Conservation (phyloP, 2,329 filamentous ascomycete species). For the Stachybotrys elegans region DNA sequence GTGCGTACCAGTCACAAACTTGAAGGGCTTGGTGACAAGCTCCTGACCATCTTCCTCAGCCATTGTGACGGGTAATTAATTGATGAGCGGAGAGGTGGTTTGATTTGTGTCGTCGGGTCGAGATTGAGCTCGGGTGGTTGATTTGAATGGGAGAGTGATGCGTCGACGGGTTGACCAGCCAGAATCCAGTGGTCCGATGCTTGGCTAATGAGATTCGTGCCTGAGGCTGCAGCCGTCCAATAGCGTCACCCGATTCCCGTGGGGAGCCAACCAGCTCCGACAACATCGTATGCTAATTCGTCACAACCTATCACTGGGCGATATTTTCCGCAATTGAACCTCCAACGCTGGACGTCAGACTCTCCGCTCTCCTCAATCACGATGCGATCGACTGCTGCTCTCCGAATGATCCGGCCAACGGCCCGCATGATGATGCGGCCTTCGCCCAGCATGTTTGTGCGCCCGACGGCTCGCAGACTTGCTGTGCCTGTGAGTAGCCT, state of each 20-base stretch:
- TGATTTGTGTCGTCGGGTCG: conserved; percentile 26
- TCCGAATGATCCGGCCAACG: conserved; percentile 64
- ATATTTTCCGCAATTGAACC: conserved; percentile 27
- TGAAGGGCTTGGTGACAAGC: conserved; percentile 95
- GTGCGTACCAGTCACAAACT: conserved; percentile 95
- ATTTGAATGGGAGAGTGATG: conserved; percentile 26
- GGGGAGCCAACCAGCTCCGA: conserved; percentile 5
- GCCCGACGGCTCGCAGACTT: conserved; percentile 59
- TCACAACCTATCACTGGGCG: conserved; percentile 18
- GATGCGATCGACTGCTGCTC: conserved; percentile 61
- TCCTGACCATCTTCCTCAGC: conserved; percentile 77
- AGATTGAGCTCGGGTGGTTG: conserved; percentile 25
- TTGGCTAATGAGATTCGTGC: conserved; percentile 27
- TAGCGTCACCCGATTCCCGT: conserved; percentile 25
- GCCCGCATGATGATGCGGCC: conserved; percentile 42
- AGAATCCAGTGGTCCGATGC: conserved; percentile 37
- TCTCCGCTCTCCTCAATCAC: conserved; percentile 31
- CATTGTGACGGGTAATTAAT: conserved; percentile 55
- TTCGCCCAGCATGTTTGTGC: conserved; percentile 15
- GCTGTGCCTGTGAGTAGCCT: conserved; percentile 61
- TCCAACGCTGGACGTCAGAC: conserved; percentile 19
- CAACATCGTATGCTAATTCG: conserved; percentile 27
- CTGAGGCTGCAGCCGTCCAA: conserved; percentile 32
- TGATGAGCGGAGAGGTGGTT: conserved; percentile 21
- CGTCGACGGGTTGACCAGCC: conserved; percentile 26